These are phyloP conservation scores for Neurospora pannonica DNA, from an alignment of 495 filamentous ascomycete genomes.

Conservation along the genomic window DNA sequence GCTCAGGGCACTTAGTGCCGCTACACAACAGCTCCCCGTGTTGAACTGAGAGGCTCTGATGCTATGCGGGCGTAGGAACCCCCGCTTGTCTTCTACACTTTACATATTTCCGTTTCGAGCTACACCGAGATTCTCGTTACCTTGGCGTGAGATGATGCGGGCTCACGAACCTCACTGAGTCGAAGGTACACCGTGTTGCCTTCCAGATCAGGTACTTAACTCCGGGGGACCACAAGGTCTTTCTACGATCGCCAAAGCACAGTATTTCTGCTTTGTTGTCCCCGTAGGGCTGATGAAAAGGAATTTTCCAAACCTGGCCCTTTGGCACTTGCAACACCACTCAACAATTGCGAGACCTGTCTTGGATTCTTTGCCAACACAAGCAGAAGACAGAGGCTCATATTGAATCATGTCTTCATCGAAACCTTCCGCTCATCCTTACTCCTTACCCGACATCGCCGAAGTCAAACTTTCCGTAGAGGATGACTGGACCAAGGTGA, in stretches of 20 bases:
- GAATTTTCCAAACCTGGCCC: not conserved
- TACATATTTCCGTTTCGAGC: not conserved
- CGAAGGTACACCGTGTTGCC: not conserved
- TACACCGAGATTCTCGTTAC: not conserved
- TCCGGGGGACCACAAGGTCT: not conserved
- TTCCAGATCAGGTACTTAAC: not conserved
- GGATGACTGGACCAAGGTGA: not conserved
- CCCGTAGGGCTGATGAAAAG: not conserved
- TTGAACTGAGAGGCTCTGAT: not conserved
- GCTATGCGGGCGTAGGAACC: not conserved
- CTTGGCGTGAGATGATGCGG: not conserved
- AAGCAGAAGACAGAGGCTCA: too few species aligned
- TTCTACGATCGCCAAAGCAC: not conserved
- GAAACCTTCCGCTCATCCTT: not conserved
- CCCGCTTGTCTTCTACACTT: not conserved
- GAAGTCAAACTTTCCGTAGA: not conserved
- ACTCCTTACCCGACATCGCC: not conserved
- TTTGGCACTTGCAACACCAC: not conserved
- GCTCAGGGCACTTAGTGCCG: not conserved
- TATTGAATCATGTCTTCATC: not conserved
- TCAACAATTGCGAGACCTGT: not conserved
- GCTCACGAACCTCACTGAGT: not conserved
- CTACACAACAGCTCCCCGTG: not conserved
- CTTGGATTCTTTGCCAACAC: not conserved
- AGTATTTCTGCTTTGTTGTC: not conserved